Evolutionary conservation across 2,329 filamentous ascomycete species (phyloP), one percentile per base, ranked within the genome.

Genomic region (Knoxdaviesia proteae): DNA sequence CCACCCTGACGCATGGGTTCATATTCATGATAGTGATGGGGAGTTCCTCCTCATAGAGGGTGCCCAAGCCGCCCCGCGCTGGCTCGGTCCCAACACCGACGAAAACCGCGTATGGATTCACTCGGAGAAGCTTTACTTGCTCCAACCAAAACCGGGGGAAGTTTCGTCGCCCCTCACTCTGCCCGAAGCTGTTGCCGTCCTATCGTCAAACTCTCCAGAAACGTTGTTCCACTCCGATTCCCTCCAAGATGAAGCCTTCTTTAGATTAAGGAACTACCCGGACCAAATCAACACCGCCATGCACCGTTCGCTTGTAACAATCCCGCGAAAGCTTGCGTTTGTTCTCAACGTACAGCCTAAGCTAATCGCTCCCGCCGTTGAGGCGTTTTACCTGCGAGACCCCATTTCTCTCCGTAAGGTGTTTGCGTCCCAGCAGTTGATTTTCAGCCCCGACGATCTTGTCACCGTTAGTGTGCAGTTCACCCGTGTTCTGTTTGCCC

Each of bases 11-110:
- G 65, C 86, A 6, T 98, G 88, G 87, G 71, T 86, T 39, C 77
- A 82, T 40, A 69, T 93, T 4, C 77, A 73, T 46, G 90, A 98
- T 56, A 80, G 77, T 40, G 90, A 96, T 59, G 92, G 92, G 51
- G 87, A 98, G 55, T 98, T 98, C 52, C 69, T 98, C 41, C 74
- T 98, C 11, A 80, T 94, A 44, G 90, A 98, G 62, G 90, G 88
- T 32, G 88, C 92, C 32, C 86, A 83, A 49, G 77, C 79, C 9
- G 64, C 94, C 3, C 90, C 90, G 3, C 75, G 72, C 47, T 98
- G 90, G 92, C 62, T 98, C 31, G 94, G 79, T 50, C 90, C 90
- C 0, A 87, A 94, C 48, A 79, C 88, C 36, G 86, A 92, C 48
- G 73, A 79, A 49, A 82, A 94, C 56, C 72, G 90, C 44, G 77